These are phyloP conservation scores for Candida smagusa DNA, from an alignment of 1,139 yeast genomes.

Conservation along the genomic window DNA sequence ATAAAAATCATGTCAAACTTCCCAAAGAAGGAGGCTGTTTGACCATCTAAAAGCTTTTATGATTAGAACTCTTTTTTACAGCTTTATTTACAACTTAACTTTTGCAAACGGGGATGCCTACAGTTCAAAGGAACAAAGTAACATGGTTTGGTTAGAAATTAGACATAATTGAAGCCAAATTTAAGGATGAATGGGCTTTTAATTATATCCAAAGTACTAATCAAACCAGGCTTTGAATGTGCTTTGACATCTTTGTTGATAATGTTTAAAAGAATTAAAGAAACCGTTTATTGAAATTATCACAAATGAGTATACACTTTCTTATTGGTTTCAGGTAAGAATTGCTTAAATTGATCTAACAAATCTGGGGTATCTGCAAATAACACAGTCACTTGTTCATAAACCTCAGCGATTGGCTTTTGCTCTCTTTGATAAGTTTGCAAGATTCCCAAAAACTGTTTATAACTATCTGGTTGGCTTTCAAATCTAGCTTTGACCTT, in stretches of 20 bases:
- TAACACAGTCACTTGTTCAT: conserved; percentile 83
- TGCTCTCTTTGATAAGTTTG: conserved; percentile 97
- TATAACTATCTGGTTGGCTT: conserved; percentile 92
- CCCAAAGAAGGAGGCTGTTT: conserved; percentile 95
- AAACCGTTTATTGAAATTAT: no score
- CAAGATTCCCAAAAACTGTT: conserved; percentile 87
- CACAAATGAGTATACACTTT: no score
- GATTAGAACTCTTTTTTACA: conserved; percentile 96
- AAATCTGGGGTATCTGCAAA: conserved; percentile 94
- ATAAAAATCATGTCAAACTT: conserved; percentile 87
- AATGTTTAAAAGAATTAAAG: no score
- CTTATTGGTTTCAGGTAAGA: conserved; percentile 85
- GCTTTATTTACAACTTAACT: conserved; percentile 85
- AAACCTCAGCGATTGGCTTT: conserved; percentile 91
- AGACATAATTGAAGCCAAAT: conserved; percentile 68
- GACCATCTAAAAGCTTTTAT: conserved; percentile 85
- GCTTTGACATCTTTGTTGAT: no score
- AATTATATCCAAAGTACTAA: no score
- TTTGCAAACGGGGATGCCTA: conserved; percentile 90
- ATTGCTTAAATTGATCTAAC: conserved; percentile 90
- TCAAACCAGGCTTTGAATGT: no score
- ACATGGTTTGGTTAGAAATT: conserved; percentile 85
- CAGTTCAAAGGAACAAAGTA: conserved; percentile 83
- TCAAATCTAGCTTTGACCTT: conserved; percentile 93
- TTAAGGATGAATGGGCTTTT: conserved; percentile 89